Evolutionary conservation across 2,329 filamentous ascomycete genomes (phyloP), one percentile per base, ranked within the genome.

Genomic region (Stagonosporopsis chrysanthemi): DNA sequence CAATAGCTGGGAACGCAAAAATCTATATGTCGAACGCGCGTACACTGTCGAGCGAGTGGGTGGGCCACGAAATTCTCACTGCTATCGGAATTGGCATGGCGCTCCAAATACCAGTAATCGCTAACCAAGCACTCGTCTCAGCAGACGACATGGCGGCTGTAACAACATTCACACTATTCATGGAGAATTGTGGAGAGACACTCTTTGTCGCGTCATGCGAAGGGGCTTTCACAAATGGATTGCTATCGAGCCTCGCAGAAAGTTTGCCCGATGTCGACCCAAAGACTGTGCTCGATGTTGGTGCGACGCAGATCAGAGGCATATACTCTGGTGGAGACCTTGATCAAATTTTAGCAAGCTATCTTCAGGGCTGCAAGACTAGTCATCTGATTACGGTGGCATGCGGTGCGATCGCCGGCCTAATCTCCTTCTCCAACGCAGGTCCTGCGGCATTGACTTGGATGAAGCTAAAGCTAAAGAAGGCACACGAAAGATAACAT

Each of bases 1-100:
- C 53, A 0, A 59, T 67, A 4, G 62, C 58, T 3, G 71, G 71
- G 2, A 58, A 66, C 19, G 8, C 50, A 2, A 62, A 42, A 23
- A 69, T 72, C 3, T 68, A 79, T 73, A 49, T 80, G 0, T 71
- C 81, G 2, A 67, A 74, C 17, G 64, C 76, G 1, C 61, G 65
- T 33, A 78, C 80, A 3, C 61, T 75, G 0, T 68, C 70, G 0
- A 69, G 62, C 2, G 68, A 75, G 29, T 83, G 80, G 81, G 78
- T 82, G 22, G 81, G 81, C 8, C 83, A 79, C 64, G 79, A 84
- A 51, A 70, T 80, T 4, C 58, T 84, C 2, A 56, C 75, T 4
- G 82, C 81, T 19, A 67, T 77, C 3, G 79, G 81, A 3, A 66
- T 79, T 12, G 82, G 81, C 4, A 61, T 78, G 8, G 66, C 65